A percentile compares a stretch with the other conserved stretches of the same genome.
Conservation (phyloP, 2,329 filamentous ascomycete species). For the Phaeophleospora eucalypticola region DNA sequence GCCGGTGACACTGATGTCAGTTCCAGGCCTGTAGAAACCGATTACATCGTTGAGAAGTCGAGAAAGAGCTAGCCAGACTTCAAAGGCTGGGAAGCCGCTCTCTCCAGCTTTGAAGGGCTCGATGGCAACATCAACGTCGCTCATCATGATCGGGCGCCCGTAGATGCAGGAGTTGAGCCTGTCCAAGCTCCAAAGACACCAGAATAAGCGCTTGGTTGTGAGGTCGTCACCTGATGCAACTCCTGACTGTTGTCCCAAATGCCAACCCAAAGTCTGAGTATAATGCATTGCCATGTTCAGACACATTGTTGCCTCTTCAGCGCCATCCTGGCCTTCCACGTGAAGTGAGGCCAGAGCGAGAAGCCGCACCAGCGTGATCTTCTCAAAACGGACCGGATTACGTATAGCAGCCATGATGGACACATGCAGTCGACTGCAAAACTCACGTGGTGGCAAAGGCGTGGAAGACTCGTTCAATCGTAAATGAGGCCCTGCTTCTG, state of each 20-base stretch:
- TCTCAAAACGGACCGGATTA: conserved; percentile 42
- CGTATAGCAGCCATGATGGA: conserved; percentile 40
- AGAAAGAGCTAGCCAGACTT: conserved; percentile 45
- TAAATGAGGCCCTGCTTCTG: conserved; percentile 39
- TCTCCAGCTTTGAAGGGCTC: conserved; percentile 40
- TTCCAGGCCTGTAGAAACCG: conserved; percentile 44
- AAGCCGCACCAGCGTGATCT: conserved; percentile 45
- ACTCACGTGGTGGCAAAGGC: conserved; percentile 39
- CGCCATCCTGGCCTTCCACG: conserved; percentile 45
- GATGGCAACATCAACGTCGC: conserved; percentile 46
- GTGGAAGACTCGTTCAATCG: conserved; percentile 34
- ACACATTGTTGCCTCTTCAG: conserved; percentile 39
- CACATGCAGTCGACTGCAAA: conserved; percentile 43
- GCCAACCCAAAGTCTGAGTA: conserved; percentile 47
- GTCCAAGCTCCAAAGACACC: conserved; percentile 49
- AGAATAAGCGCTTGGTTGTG: conserved; percentile 45
- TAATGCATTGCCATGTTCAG: conserved; percentile 48
- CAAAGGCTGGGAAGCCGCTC: conserved; percentile 44
- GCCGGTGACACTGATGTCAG: conserved; percentile 39
- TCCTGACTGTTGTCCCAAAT: conserved; percentile 35
- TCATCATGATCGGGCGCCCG: conserved; percentile 46
- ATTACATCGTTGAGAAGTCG: conserved; percentile 47
- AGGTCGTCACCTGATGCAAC: conserved; percentile 20
- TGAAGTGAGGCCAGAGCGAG: conserved; percentile 46
- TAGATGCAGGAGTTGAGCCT: conserved; percentile 47